These are phyloP conservation scores for Pythium apleroticum DNA, from an alignment of 352 stramenopile species.

Conservation along the genomic window DNA sequence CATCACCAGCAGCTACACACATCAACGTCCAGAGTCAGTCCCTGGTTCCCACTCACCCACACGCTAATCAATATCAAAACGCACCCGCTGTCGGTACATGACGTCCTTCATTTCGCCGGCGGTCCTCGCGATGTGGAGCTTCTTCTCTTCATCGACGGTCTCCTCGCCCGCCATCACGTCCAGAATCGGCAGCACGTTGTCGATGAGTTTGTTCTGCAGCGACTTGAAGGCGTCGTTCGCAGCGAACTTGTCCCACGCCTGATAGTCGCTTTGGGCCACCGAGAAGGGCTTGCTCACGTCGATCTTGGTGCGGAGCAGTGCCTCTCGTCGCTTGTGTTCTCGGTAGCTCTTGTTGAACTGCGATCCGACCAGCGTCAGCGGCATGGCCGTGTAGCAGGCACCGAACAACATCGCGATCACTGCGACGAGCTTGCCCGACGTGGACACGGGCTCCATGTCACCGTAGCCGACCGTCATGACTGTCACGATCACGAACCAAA, in stretches of 20 bases:
- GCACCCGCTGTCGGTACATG: slow-evolving; percentile 51
- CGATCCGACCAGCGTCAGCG: slow-evolving; percentile 71
- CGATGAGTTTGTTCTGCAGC: slow-evolving; percentile 40
- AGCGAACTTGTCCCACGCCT: slow-evolving; percentile 54
- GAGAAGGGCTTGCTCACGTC: slow-evolving; percentile 69
- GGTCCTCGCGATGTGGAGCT: slow-evolving; percentile 28
- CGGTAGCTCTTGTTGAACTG: slow-evolving; percentile 85
- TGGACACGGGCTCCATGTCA: slow-evolving; percentile 73
- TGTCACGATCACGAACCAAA: slow-evolving; percentile 87
- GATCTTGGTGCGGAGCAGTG: slow-evolving; percentile 64
- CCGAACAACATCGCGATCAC: slow-evolving; percentile 82
- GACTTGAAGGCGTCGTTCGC: slow-evolving; percentile 45
- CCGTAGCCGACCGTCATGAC: slow-evolving; percentile 72
- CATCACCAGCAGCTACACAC: slow-evolving; percentile 62
- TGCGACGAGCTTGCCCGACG: slow-evolving; percentile 64
- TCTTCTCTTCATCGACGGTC: slow-evolving; percentile 46
- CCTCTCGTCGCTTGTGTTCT: slow-evolving; percentile 74
- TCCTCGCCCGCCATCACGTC: slow-evolving; percentile 49
- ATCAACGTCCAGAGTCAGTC: background rate
- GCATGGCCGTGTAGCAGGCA: slow-evolving; percentile 81
- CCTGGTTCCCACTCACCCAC: background rate
- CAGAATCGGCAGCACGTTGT: slow-evolving; percentile 44
- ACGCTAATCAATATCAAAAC: background rate
- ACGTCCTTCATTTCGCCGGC: slow-evolving; percentile 49
- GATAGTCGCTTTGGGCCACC: slow-evolving; percentile 40